Conservation (phyloP, 2,329 filamentous ascomycete genomes). For the Arthrobotrys entomopaga region DNA sequence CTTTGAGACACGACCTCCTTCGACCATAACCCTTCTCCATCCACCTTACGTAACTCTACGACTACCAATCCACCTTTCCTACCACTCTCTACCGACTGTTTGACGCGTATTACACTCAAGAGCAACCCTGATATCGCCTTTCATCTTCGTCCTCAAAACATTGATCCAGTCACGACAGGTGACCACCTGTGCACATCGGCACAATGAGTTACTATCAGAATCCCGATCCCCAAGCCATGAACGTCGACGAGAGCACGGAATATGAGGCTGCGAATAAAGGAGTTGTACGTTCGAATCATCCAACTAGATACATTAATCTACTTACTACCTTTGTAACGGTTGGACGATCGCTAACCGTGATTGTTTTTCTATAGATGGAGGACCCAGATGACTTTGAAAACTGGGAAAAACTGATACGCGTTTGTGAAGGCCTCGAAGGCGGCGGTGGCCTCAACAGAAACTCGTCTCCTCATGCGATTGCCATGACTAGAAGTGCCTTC, state of each 20-base stretch:
- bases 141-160: background rate
- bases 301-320: background rate
- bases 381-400: conserved; percentile 91
- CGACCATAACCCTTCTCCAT: conserved; percentile 2
- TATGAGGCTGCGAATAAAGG: conserved; percentile 58
- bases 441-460: conserved; percentile 84
- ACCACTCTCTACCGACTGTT: background rate
- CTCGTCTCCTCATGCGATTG: conserved; percentile 91
- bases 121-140: background rate
- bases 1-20: conserved; percentile 19
- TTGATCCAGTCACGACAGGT: conserved; percentile 4
- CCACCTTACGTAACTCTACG: background rate
- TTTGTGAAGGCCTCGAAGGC: conserved; percentile 85
- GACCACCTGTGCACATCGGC: conserved; percentile 35
- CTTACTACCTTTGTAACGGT: background rate
- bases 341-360: conserved; percentile 10
- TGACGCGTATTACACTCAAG: conserved; percentile 2
- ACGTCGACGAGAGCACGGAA: conserved; percentile 56
- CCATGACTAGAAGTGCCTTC: conserved; percentile 85
- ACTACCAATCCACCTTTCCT: background rate
- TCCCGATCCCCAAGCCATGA: conserved; percentile 51
- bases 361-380: conserved; percentile 64
- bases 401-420: conserved; percentile 91
- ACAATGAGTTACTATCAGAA: conserved; percentile 55
- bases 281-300: conserved; percentile 43